Evolutionary conservation across 1,284 basidiomycete species (phyloP), one percentile per base, ranked within the genome.

Genomic region (Puccinia brachypodii): DNA sequence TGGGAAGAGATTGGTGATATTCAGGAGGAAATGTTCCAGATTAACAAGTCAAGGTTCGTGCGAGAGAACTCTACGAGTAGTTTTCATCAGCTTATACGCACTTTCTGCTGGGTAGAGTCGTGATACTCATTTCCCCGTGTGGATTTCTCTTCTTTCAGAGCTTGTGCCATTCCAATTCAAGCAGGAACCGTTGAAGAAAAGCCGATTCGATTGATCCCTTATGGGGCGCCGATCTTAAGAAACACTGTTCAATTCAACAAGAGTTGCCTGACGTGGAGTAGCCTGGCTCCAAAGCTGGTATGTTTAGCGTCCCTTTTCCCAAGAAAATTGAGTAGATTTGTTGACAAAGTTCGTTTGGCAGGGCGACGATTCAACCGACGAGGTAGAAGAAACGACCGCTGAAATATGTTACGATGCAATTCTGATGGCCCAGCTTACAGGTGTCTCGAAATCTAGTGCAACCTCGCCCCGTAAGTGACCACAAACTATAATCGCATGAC

Each of bases 161-260:
- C 78, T 58, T 64, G 71, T 58, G 68, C 71, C 44, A 6, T 81
- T 25, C 78, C 69, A 14, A 73, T 81, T 44, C 53, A 33, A 33
- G 9, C 53, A 7, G 69, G 68, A 14, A 11, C 53, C 31, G 2
- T 81, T 28, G 56, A 28, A 19, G 78, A 28, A 42, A 72, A 60
- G 28, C 36, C 60, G 36, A 69, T 81, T 38, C 40, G 38, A 62
- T 74, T 69, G 14, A 72, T 73, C 36, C 38, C 58, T 47, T 53
- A 19, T 62, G 56, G 25, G 13, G 69, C 62, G 9, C 71, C 69
- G n/a, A 28, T 74, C 28, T 44, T 72, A 3, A 22, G 47, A 31
- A 53, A 28, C 9, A 81, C 68, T 14, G 68, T 81, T 44, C 78
- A 81, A 44, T 74, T 81, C 56, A 81, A 81, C 44, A 73, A 64